Evolutionary conservation across 257 asterid genomes (phyloP), one percentile per base, ranked within the genome.

Genomic region (Lavandula angustifolia): DNA sequence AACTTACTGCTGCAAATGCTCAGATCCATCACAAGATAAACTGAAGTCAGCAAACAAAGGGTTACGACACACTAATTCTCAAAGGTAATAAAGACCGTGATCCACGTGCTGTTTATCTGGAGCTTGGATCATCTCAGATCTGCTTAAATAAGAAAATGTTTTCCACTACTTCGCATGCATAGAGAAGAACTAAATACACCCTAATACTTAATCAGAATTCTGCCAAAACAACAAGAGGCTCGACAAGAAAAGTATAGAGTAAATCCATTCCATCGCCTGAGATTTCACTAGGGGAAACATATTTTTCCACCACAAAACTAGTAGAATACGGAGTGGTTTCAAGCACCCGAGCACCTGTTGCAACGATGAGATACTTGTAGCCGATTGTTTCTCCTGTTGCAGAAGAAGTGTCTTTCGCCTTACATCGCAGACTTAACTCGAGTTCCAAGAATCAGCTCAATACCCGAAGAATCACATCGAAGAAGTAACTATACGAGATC

Each of bases 321-420:
- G 4, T 53, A 71, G 47, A 59, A 54, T 47, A 66, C 4, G 8
- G 61, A 48, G 73, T 43, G 75, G 76, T 52, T 70, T 76, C 75
- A 82, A n/a, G 74, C 84, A 91, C 98, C 96, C 94, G 85, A 81
- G 98, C 98, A 82, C 96, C 96, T 66, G 98, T 91, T 46, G 94
- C 95, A 76, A 87, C 81, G 40, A 91, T 85, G 71, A 91, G 96
- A 80, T 81, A 76, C 70, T 78, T 84, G 85, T 87, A 91, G 80
- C 95, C 87, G 76, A 91, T 85, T 40, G 96, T 91, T 80, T 87
- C 96, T 52, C 96, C 97, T 1, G 94, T 76, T 49, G 79, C 89
- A 66, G 92, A 52, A 87, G 72, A 52, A 91, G 71, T 48, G 98
- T 91, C 87, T 87, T 84, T 75, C 96, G 85, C 84, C 81, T 79